Conservation (phyloP, 305 asterid genomes). For the Stenogyne calaminthoides region DNA sequence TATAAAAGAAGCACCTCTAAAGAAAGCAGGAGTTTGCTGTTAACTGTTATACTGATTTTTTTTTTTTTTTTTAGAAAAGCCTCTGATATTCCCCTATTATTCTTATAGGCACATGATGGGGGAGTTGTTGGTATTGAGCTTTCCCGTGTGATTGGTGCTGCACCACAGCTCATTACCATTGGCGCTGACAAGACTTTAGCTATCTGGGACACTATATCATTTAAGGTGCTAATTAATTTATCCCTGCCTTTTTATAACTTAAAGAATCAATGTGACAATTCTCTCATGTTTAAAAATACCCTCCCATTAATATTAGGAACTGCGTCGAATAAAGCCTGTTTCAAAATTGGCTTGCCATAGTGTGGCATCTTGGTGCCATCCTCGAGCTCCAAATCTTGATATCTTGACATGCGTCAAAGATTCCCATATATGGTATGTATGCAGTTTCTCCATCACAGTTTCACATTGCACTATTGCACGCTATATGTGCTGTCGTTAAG, state of each 20-base stretch:
- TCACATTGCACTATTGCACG: slow-evolving; percentile 10
- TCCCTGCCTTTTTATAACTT: slow-evolving; percentile 16
- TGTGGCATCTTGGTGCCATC: slow-evolving; percentile 99
- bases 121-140: slow-evolving; percentile 95
- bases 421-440: slow-evolving; percentile 91
- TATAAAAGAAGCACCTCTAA: slow-evolving; percentile 6
- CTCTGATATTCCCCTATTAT: slow-evolving; percentile 25
- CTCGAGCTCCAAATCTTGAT: slow-evolving; percentile 99
- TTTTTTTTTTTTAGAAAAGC: slow-evolving; percentile 29
- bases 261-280: neutral
- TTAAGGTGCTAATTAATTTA: slow-evolving; percentile 53
- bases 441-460: slow-evolving; percentile 22
- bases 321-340: slow-evolving; percentile 96
- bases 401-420: slow-evolving; percentile 97
- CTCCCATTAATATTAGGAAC: slow-evolving; percentile 45
- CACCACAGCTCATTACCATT: slow-evolving; percentile 90
- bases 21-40: slow-evolving; percentile 12
- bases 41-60: slow-evolving; percentile 25
- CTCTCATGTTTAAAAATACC: slow-evolving; percentile 29
- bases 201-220: slow-evolving; percentile 85
- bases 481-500: slow-evolving; percentile 1
- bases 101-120: slow-evolving; percentile 85
- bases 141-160: slow-evolving; percentile 83
- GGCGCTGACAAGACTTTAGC: slow-evolving; percentile 96
- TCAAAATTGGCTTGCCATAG: slow-evolving; percentile 97